Evolutionary conservation across 2,329 filamentous ascomycete genomes (phyloP), one percentile per base, ranked within the genome.

Genomic region (Aureobasidium uvarum): DNA sequence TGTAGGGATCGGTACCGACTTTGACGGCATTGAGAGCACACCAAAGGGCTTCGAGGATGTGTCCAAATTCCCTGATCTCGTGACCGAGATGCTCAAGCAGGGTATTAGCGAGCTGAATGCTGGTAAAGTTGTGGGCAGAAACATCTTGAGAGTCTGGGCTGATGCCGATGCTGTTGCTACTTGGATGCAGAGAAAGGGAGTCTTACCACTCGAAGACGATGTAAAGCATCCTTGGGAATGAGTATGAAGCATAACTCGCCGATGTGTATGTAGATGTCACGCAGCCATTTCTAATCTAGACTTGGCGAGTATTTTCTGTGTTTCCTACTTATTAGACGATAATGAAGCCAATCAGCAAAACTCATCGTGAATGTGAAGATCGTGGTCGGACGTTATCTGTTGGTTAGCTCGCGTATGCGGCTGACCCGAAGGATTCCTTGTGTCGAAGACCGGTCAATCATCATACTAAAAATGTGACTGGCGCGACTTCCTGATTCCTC

Each of bases 1-100:
- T 74, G 92, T 97, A 18, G 94, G 93, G 0, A 77, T 97, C 20
- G 94, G 94, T 0, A 92, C 89, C 62, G 94, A 98, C 75, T 97
- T 93, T 74, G 93, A 97, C 74, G 94, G 86, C 10, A 93, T 93
- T 65, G 73, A 75, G 1, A 75, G 71, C 0, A 87, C 87, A 5
- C 92, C 93, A 0, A 74, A 80, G 63, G 94, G 93, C 0, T 77
- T 98, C 55, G 91, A 95, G 43, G 92, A 96, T 75, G 92, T 96
- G 7, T 87, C 88, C 56, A 91, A 91, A 74, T 96, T 89, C 72
- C 93, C 92, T 0, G 85, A 88, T 65, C 78, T 97, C 51, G 84
- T 97, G 10, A 86, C 85, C 3, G 90, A 92, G 76, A 77, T 97
- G 66, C 78, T 96, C 69, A 81, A 81, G 56, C 83, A 88, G 46